phyloP scores from a whole-genome alignment of 1,284 basidiomycete genomes.

The Psilocybe mexicana region DNA sequence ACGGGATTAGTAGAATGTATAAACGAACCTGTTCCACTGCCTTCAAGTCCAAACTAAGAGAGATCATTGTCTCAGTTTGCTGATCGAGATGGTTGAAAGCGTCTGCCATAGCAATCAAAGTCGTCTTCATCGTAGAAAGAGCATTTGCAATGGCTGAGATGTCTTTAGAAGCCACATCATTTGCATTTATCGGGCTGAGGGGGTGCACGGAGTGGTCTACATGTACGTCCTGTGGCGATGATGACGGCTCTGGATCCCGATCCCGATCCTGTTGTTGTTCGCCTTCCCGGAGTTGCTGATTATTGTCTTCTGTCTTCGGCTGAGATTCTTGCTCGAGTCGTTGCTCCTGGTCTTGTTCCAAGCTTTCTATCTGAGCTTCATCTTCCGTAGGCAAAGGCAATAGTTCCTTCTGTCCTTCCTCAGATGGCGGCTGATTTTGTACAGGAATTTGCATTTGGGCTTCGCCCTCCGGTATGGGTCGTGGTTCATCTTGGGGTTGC shows the following conservation, averaged over 20 bases:
- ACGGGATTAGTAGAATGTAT: background rate
- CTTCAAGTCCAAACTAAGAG: conserved; percentile 44
- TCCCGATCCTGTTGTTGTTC: background rate
- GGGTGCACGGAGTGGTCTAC: background rate
- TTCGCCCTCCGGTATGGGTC: background rate
- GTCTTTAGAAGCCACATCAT: conserved; percentile 32
- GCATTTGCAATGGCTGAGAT: conserved; percentile 42
- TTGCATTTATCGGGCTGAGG: background rate
- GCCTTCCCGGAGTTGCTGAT: background rate
- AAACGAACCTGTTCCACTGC: conserved; percentile 41
- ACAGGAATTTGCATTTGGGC: background rate
- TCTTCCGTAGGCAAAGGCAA: background rate
- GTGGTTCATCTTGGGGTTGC: background rate
- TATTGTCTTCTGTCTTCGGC: background rate
- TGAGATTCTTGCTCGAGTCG: background rate
- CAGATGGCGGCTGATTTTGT: background rate
- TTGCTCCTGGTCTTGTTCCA: background rate
- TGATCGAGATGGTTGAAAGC: conserved; percentile 46
- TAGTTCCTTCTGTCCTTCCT: too few relatives aligned
- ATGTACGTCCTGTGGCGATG: background rate
- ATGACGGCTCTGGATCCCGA: background rate
- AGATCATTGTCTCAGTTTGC: conserved; percentile 44
- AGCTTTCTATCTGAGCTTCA: background rate
- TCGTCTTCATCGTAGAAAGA: conserved; percentile 44
- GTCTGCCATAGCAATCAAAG: conserved; percentile 36